These are phyloP conservation scores for Macadamia tetraphylla DNA, from an alignment of 164 flowering plant species.

Conservation along the genomic window DNA sequence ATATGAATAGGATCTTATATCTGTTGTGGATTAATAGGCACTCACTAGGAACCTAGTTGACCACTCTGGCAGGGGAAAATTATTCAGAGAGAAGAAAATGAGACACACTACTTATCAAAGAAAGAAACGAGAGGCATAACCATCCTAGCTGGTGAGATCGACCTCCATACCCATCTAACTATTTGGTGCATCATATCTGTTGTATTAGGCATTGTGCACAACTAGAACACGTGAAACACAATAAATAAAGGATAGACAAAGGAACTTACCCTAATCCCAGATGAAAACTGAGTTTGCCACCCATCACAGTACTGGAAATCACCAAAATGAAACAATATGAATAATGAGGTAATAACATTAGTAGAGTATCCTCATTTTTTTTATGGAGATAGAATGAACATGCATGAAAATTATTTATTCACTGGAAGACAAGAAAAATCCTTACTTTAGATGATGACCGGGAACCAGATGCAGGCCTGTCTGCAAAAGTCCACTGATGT, in stretches of 20 bases:
- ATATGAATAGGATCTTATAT: too few species aligned
- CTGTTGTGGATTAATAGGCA: too few species aligned
- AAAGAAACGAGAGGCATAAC: too few species aligned
- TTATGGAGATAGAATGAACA: background rate
- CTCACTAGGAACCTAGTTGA: too few species aligned
- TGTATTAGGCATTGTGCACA: too few species aligned
- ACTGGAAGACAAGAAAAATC: slow-evolving; percentile 3
- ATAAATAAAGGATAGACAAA: background rate
- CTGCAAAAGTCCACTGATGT: slow-evolving; percentile 63
- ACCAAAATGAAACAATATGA: background rate
- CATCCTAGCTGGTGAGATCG: too few species aligned
- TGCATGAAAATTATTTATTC: background rate
- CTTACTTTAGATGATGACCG: slow-evolving; percentile 46
- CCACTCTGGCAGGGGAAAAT: too few species aligned
- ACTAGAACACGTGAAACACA: background rate
- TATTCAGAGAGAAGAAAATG: too few species aligned
- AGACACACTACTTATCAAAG: too few species aligned
- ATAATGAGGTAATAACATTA: slow-evolving; percentile 1
- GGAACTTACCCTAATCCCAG: slow-evolving; percentile 62
- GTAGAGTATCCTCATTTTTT: background rate
- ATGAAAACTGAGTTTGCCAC: slow-evolving; percentile 61
- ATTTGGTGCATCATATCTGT: too few species aligned
- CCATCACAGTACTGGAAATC: slow-evolving; percentile 40
- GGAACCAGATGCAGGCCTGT: slow-evolving; percentile 27
- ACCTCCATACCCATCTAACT: too few species aligned